Percentiles rank a stretch among this genome's conserved stretches.
Evolutionary conservation across 169 alveolate genomes (phyloP).

Genomic region (Cryptosporidium canis): DNA sequence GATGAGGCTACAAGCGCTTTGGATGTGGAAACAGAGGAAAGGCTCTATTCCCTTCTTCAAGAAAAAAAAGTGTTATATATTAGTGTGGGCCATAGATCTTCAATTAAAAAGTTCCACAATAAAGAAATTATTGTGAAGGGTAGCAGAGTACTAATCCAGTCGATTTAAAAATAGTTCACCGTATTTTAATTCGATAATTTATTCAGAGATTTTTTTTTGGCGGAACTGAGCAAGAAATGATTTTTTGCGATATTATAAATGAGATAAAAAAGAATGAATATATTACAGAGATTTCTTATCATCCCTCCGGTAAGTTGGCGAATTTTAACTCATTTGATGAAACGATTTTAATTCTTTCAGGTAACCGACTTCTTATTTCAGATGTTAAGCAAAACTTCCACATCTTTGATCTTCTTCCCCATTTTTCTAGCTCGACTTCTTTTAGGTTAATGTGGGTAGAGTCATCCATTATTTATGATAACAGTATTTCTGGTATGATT

Average conservation of each 20-base stretch:
- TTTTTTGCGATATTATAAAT: not conserved
- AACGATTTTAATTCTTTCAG: not conserved
- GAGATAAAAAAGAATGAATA: constrained; percentile 1
- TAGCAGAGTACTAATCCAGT: not conserved
- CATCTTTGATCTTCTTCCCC: constrained; percentile 35
- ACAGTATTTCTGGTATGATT: not conserved
- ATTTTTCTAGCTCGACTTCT: not conserved
- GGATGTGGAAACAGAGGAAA: constrained; percentile 74
- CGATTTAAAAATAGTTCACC: not conserved
- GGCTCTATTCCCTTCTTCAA: constrained; percentile 24
- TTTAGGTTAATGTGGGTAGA: constrained; percentile 13
- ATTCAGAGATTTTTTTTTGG: not conserved
- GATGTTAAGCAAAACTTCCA: constrained; percentile 32
- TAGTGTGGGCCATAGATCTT: constrained; percentile 68
- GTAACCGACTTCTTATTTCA: constrained; percentile 49
- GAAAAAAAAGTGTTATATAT: constrained; percentile 20
- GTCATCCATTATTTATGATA: constrained; percentile 5
- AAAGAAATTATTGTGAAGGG: constrained; percentile 6
- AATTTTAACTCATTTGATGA: not conserved
- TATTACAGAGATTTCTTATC: constrained; percentile 42
- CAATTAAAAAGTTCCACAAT: constrained; percentile 42
- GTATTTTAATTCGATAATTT: not conserved
- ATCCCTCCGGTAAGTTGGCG: constrained; percentile 34
- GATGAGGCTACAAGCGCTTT: constrained; percentile 80
- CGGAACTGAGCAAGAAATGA: not conserved